Base-by-base conservation (phyloP, 768 basidiomycete genomes). In the Lentinula lateritia region DNA sequence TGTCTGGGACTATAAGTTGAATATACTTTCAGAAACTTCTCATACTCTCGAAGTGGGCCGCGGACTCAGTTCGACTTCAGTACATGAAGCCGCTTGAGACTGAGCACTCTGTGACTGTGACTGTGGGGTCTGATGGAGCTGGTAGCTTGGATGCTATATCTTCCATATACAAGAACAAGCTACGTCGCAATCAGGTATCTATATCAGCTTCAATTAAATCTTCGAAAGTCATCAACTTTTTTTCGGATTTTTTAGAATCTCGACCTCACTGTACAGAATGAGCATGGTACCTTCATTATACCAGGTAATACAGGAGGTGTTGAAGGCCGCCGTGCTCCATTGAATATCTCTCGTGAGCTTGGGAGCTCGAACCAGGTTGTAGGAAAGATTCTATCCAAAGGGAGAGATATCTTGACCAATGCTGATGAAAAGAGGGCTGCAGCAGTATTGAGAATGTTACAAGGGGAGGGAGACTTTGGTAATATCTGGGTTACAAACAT, bases 341-440 rank as follows among this genome's bases (percentile, higher is more conserved):
- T 62, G 6, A 35, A 36, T 36, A 6, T 52, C 4, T 36, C 52
- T 28, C 42, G 23, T 28, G 58, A 39, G 15, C 42, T 36, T 18
- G 38, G 41, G 18, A 50, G 36, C 12, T 28, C 43, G 34, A 57
- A 52, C 35, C 32, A 43, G 13, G 2, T 58, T 1, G 71, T 84
- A 34, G 58, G 66, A 0, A 69, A 69, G 6, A 74, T 90, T 23
- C 79, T 72, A 23, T 77, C 86, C 8, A 75, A 77, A 63, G 88
- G 87, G 0, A 78, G 76, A 38, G 86, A 81, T 43, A 79, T 74
- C 42, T 82, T 81, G 1, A 91, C 89, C 3, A 68, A 66, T 20
- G 87, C 90, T 32, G 88, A 90, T 63, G 70, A 71, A 4, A 74
- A 78, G 50, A 78, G 77, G 28, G 77, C 74, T 0, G 72, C 69